Base-by-base conservation (phyloP, 2,329 filamentous ascomycete species). In the Tolypocladium paradoxum region DNA sequence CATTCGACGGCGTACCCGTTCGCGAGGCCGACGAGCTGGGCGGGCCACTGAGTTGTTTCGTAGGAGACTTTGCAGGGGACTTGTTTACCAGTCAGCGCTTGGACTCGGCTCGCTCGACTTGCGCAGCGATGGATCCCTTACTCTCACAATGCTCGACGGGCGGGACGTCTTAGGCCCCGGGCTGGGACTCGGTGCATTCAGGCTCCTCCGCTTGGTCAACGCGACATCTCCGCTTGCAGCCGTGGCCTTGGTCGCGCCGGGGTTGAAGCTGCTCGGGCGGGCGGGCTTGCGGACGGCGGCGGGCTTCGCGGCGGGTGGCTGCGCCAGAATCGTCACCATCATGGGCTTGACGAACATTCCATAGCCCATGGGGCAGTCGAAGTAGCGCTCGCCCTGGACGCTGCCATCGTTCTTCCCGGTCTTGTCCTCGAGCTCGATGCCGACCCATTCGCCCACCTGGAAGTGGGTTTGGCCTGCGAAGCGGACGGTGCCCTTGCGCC, bases 351-450 rank as follows among this genome's bases (percentile, higher is more conserved):
- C 81, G 64, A 99, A 97, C 82, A 99, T 93, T 65, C 84, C 84
- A 58, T 76, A 76, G 40, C 76, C 89, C 82, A 79, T 85, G 70
- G 66, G 78, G 71, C 92, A 97, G 49, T 91, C 83, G 62, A 96
- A 97, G 67, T 97, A 97, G 22, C 89, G 78, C 65, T 89, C 81
- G 56, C 90, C 91, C 68, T 92, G 82, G 48, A 97, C 89, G 53
- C 87, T 86, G 58, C 92, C 92, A 76, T 97, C 90, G 63, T 97
- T 97, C 75, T 97, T 97, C 34, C 93, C 92, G 22, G 79, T 82
- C 51, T 84, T 76, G 48, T 89, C 86, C 51, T 90, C 83, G 53
- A 97, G 81, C 73, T 96, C 91, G 55, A 97, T 81, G 58, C 92
- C 92, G 55, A 96, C 77, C 90, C 91, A 97, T 56, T 88, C 83